Evolutionary conservation across 2,329 filamentous ascomycete genomes (phyloP), one percentile per base, ranked within the genome.

Genomic region (Endothia cerciana): DNA sequence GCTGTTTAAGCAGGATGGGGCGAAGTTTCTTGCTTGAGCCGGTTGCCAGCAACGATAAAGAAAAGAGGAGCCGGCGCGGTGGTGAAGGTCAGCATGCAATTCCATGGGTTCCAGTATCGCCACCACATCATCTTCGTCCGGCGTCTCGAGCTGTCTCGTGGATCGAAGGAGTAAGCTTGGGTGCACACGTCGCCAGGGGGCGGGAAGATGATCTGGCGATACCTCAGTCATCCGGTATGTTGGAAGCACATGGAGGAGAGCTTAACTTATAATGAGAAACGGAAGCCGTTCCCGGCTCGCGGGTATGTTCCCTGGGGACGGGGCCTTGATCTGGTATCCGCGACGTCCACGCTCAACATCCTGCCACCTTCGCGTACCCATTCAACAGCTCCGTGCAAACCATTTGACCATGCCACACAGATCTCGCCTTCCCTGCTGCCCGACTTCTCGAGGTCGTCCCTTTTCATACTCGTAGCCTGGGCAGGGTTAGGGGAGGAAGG

Each of bases 1-100:
- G 90, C 82, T 92, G n/a, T 89, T 87, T 65, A 89, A 89, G 72
- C 81, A 83, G 64, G 79, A 81, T 30, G 72, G 72, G 15, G 69
- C 66, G 15, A 74, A 75, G 64, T 75, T 71, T 53, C 60, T 74
- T 33, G 30, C 53, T 33, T 56, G 30, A 56, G 66, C 55, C 36
- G 28, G 47, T 28, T 30, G 25, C 11, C 17, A 7, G 47, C 47
- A 25, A 6, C 3, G 11, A 22, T 19, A n/a, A 5, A 36, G 25
- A 22, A 1, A 13, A 2, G 30, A 55, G 13, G 10, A 13, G 13
- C 3, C 47, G 17, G 51, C 10, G 3, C 30, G 17, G 30, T 30
- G 28, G 11, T 30, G 28, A 22, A 6, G 28, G 10, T 55, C 30
- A 36, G 8, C 28, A 36, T 55, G 49, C 49, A 33, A 53, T 49